A percentile compares a stretch with the other conserved stretches of the same genome.
Evolutionary conservation across 768 basidiomycete genomes (phyloP).

Genomic region (Udeniomyces megalosporus): DNA sequence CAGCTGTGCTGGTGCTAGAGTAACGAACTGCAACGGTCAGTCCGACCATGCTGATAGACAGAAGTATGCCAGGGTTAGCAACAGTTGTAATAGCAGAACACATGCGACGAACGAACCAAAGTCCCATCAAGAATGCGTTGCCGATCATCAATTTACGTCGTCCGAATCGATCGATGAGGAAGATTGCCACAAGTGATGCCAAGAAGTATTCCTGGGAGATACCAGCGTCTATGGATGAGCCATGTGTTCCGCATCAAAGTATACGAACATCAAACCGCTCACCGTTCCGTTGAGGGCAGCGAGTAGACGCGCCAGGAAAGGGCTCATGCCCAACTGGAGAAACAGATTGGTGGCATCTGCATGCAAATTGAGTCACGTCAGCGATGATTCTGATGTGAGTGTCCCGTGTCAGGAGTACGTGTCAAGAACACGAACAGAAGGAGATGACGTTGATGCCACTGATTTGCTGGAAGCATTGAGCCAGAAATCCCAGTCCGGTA

Average conservation of each 20-base stretch:
- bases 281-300: conserved; percentile 24
- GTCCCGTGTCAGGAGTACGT: too few relatives aligned
- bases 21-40: conserved; percentile 33
- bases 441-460: neutral
- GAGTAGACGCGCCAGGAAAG: conserved; percentile 42
- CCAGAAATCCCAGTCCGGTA: conserved; percentile 40
- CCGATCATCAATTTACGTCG: conserved; percentile 25
- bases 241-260: too few relatives aligned
- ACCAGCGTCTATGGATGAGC: too few relatives aligned
- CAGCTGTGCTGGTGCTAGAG: conserved; percentile 28
- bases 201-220: conserved; percentile 10
- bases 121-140: conserved; percentile 9
- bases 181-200: conserved; percentile 19
- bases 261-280: too few relatives aligned
- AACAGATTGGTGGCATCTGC: too few relatives aligned
- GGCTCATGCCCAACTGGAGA: too few relatives aligned
- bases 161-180: conserved; percentile 22
- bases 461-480: conserved; percentile 34
- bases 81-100: too few relatives aligned
- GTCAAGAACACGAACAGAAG: too few relatives aligned
- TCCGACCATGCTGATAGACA: conserved; percentile 43
- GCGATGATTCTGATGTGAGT: too few relatives aligned
- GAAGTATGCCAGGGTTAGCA: too few relatives aligned
- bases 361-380: too few relatives aligned
- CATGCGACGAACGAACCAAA: too few relatives aligned